phyloP scores from a whole-genome alignment of 2,329 filamentous ascomycete genomes.

The Stachybotrys elegans region DNA sequence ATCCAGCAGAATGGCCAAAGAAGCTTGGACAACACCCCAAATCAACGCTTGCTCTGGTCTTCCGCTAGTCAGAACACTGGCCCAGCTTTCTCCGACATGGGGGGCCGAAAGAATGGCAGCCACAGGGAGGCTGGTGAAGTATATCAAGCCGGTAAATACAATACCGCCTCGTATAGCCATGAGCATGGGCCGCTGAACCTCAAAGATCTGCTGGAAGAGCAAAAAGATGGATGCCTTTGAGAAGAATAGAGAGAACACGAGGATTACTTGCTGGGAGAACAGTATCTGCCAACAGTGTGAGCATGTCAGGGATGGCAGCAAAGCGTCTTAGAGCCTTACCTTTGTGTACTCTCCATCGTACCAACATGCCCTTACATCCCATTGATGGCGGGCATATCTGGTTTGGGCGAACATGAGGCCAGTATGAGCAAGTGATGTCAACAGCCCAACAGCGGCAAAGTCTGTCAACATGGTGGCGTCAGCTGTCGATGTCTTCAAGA shows the following conservation, averaged over 20 bases:
- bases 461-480: background rate
- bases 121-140: background rate
- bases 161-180: background rate
- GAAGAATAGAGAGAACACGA: background rate
- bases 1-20: background rate
- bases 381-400: background rate
- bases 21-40: background rate
- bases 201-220: background rate
- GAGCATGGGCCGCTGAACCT: background rate
- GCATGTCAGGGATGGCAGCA: background rate
- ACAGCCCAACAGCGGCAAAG: background rate
- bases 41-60: background rate
- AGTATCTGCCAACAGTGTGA: background rate
- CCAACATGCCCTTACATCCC: background rate
- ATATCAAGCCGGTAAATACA: background rate
- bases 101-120: background rate
- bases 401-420: background rate
- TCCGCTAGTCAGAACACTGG: slow-evolving; percentile 1
- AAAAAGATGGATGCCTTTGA: background rate
- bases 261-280: background rate
- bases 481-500: background rate
- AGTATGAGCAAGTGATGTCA: background rate
- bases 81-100: background rate
- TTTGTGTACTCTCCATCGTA: background rate
- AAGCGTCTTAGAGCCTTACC: background rate